These are phyloP conservation scores for Tetrapisispora fleetii DNA, from an alignment of 805 yeast species.

Conservation along the genomic window DNA sequence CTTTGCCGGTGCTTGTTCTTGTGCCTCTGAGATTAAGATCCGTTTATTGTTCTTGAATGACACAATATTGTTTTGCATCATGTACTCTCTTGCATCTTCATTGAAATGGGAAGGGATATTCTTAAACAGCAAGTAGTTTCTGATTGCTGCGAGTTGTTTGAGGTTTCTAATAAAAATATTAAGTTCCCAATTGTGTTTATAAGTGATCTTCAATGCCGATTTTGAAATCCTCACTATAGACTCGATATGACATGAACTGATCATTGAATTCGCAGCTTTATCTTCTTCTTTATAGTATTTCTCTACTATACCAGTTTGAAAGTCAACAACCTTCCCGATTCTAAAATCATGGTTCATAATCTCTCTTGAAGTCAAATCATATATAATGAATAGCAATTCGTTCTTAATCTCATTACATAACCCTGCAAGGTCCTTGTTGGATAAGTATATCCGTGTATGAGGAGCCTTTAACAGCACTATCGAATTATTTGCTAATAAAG, in stretches of 20 bases:
- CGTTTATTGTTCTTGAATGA: conserved; percentile 4
- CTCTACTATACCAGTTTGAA: conserved; percentile 10
- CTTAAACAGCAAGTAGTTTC: conserved; percentile 17
- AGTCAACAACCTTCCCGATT: conserved; percentile 19
- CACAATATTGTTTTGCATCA: not conserved
- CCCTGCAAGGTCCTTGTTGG: conserved; percentile 22
- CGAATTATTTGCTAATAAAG: conserved; percentile 28
- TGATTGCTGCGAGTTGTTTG: conserved; percentile 15
- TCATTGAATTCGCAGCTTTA: not conserved
- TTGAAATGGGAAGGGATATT: conserved; percentile 1
- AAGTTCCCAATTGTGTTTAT: conserved; percentile 23
- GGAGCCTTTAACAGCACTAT: conserved; percentile 26
- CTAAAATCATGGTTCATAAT: conserved; percentile 17
- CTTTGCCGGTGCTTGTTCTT: conserved; percentile 5
- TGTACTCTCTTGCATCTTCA: not conserved
- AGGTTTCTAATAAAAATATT: conserved; percentile 23
- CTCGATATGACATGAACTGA: conserved; percentile 10
- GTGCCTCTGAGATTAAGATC: conserved; percentile 15
- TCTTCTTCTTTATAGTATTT: conserved; percentile 6
- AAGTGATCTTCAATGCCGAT: conserved; percentile 19
- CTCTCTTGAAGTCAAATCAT: conserved; percentile 20
- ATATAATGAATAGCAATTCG: conserved; percentile 20
- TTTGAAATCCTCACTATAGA: conserved; percentile 21
- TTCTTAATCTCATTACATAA: conserved; percentile 21
- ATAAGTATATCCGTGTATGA: conserved; percentile 19